Percentiles rank a stretch among this genome's conserved stretches.
Evolutionary conservation across 257 asterid species (phyloP).

Genomic region (Jacaranda copaia): DNA sequence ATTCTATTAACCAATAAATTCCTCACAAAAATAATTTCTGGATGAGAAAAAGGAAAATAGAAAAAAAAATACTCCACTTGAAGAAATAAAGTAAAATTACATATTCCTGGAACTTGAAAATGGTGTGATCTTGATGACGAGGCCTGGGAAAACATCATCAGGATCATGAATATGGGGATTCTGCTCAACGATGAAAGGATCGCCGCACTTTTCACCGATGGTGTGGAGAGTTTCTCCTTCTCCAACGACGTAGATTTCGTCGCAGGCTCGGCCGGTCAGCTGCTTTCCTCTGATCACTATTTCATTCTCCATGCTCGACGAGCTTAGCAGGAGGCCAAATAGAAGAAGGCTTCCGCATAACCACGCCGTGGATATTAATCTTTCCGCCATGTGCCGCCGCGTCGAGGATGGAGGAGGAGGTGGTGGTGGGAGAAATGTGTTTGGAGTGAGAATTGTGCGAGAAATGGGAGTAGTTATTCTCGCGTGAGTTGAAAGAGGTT

Average conservation of each 20-base stretch:
- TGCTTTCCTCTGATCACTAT: neutral
- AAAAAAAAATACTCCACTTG: neutral
- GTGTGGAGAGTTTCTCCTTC: constrained; percentile 59
- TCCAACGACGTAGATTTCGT: constrained; percentile 53
- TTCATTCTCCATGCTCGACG: neutral
- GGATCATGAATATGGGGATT: constrained; percentile 50
- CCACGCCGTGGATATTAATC: neutral
- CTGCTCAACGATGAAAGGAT: constrained; percentile 56
- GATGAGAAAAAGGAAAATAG: neutral
- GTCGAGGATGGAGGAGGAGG: neutral
- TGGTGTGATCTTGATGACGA: constrained; percentile 48
- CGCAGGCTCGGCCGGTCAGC: constrained; percentile 37
- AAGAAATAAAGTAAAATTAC: no score
- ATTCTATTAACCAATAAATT: neutral
- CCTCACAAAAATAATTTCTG: neutral
- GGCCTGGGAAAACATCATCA: constrained; percentile 25
- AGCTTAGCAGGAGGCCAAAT: neutral
- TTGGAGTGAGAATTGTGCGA: neutral
- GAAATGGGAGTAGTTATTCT: neutral
- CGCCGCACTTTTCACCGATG: constrained; percentile 54
- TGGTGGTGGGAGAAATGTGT: neutral
- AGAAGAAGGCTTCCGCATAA: neutral
- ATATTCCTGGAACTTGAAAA: constrained; percentile 13
- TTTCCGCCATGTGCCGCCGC: neutral
- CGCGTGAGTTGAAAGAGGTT: neutral